Evolutionary conservation across 108 stramenopile species (phyloP).

Genomic region (Mayamaea pseudoterrestris): DNA sequence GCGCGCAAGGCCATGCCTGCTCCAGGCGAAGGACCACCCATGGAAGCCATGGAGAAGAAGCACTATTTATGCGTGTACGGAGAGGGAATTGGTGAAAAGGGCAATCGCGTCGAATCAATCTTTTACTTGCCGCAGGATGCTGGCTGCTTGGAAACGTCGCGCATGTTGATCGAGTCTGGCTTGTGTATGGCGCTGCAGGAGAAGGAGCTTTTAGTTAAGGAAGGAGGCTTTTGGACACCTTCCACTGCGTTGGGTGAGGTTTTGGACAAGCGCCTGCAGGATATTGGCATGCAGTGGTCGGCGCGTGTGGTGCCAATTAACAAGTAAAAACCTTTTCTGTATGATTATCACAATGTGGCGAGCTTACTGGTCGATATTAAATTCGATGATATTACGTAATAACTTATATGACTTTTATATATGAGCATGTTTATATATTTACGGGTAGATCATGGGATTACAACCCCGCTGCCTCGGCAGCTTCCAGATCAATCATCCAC

Average conservation of each 20-base stretch:
- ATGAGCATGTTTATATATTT: no score
- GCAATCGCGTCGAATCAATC: constrained; percentile 25
- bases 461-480: no score
- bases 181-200: constrained; percentile 45
- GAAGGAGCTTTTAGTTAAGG: constrained; percentile 5
- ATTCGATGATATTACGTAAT: no score
- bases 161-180: constrained; percentile 70
- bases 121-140: constrained; percentile 53
- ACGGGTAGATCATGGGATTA: no score
- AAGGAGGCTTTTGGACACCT: constrained; percentile 71
- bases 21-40: constrained; percentile 74
- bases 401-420: no score
- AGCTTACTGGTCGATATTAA: no score
- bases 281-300: no score
- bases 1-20: constrained; percentile 40
- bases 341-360: no score
- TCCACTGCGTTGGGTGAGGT: constrained; percentile 44
- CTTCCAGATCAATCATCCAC: no score
- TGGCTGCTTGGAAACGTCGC: constrained; percentile 60
- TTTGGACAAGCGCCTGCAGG: constrained; percentile 52
- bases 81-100: constrained; percentile 39
- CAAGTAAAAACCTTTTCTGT: no score
- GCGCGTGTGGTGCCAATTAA: no score
- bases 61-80: constrained; percentile 33
- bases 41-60: constrained; percentile 46